Conservation (phyloP, 1,284 basidiomycete species). For the Paramarasmius palmivorus region DNA sequence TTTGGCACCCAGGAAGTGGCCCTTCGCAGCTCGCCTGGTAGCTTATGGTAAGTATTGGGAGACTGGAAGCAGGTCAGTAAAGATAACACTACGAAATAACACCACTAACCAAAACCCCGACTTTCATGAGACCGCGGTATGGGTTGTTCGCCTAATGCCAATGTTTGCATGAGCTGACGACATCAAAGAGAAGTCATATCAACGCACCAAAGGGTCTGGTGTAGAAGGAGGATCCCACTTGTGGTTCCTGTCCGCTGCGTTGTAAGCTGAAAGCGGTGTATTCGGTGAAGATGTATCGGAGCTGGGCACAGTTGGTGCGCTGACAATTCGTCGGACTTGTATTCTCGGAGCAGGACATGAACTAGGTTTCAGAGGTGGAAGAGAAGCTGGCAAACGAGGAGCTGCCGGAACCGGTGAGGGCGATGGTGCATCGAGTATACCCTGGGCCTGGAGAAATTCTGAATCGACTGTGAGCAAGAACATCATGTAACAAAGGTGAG, state of each 20-base stretch:
- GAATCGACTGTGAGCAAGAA: neutral
- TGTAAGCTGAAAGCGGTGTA: slow-evolving; percentile 7
- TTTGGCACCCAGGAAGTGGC: neutral
- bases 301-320: slow-evolving; percentile 29
- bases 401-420: slow-evolving; percentile 9
- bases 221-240: too few species aligned
- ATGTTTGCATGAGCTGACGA: too few species aligned
- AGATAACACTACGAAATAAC: neutral
- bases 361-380: neutral
- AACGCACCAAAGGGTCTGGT: too few species aligned
- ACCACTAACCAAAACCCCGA: too few species aligned
- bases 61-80: neutral
- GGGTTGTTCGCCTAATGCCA: too few species aligned
- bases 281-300: slow-evolving; percentile 1
- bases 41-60: neutral
- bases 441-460: slow-evolving; percentile 47
- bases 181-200: too few species aligned
- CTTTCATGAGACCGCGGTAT: too few species aligned
- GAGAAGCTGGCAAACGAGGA: slow-evolving; percentile 18
- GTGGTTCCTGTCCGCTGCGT: too few species aligned
- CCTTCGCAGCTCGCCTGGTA: neutral
- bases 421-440: slow-evolving; percentile 35
- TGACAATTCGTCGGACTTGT: slow-evolving; percentile 26
- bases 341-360: too few species aligned
- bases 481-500: neutral